Evolutionary conservation across 257 asterid species (phyloP).

Genomic region (Eucommia ulmoides): DNA sequence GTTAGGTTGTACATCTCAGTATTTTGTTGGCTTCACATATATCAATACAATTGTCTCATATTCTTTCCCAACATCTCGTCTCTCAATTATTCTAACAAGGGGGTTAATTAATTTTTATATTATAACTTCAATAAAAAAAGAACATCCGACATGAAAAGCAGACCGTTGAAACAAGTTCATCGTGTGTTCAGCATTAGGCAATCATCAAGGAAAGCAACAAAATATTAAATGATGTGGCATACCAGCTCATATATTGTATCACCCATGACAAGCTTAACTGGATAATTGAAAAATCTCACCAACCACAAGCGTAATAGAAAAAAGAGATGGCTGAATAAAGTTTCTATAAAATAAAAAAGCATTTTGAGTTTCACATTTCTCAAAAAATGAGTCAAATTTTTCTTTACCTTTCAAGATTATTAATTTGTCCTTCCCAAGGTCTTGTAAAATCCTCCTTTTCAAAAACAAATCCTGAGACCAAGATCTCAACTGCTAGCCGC

Average conservation of each 20-base stretch:
- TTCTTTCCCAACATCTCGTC: no score
- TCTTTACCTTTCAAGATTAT: constrained; percentile 69
- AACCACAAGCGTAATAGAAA: background rate
- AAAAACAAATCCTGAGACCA: constrained; percentile 79
- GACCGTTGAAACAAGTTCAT: no score
- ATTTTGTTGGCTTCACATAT: no score
- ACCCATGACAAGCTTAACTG: no score
- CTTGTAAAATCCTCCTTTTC: constrained; percentile 71
- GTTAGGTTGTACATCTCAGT: no score
- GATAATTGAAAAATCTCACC: no score
- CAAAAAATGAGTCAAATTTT: constrained; percentile 3
- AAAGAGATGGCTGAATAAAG: background rate
- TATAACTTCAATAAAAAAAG: background rate
- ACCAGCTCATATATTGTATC: no score
- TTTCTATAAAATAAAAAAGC: background rate
- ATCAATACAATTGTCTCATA: no score
- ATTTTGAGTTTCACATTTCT: background rate
- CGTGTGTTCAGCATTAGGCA: no score
- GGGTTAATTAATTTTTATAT: background rate
- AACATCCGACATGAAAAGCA: background rate
- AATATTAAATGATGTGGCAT: background rate
- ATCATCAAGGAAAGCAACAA: no score
- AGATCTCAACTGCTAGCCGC: constrained; percentile 86
- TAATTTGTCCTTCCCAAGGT: constrained; percentile 76
- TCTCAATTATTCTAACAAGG: no score